These are phyloP conservation scores for Didymella segeticola DNA, from an alignment of 2,329 filamentous ascomycete species.

Conservation along the genomic window DNA sequence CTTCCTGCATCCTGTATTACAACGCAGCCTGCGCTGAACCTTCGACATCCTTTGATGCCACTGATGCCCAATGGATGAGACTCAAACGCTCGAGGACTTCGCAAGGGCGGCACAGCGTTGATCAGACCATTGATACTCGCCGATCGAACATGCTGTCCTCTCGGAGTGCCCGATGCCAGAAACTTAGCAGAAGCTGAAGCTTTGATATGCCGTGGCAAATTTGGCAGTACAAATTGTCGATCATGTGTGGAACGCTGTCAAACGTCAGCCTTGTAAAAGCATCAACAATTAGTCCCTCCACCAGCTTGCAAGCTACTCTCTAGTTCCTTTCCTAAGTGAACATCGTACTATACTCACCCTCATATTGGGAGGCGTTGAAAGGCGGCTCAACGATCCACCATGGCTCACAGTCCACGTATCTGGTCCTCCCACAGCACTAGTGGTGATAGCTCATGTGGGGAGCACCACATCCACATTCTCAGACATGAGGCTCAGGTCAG, in stretches of 20 bases:
- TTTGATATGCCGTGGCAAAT: background rate
- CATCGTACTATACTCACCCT: background rate
- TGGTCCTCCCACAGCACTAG: conserved; percentile 7
- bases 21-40: background rate
- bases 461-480: conserved; percentile 12
- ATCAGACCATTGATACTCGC: background rate
- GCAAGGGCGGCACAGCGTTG: conserved; percentile 1
- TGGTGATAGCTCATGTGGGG: conserved; percentile 14
- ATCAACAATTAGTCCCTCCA: too few species aligned
- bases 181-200: background rate
- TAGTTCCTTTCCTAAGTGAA: background rate
- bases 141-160: conserved; percentile 1
- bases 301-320: background rate
- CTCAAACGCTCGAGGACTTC: background rate
- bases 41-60: conserved; percentile 3
- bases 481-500: conserved; percentile 4
- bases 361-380: conserved; percentile 2
- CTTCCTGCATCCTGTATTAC: conserved; percentile 11
- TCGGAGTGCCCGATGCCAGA: conserved; percentile 12
- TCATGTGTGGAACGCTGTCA: conserved; percentile 1
- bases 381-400: conserved; percentile 1
- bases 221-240: conserved; percentile 1
- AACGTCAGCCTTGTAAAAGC: conserved; percentile 1
- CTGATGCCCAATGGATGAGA: conserved; percentile 7
- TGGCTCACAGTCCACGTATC: background rate